Conservation (phyloP, 257 asterid genomes). For the Ilex asprella region DNA sequence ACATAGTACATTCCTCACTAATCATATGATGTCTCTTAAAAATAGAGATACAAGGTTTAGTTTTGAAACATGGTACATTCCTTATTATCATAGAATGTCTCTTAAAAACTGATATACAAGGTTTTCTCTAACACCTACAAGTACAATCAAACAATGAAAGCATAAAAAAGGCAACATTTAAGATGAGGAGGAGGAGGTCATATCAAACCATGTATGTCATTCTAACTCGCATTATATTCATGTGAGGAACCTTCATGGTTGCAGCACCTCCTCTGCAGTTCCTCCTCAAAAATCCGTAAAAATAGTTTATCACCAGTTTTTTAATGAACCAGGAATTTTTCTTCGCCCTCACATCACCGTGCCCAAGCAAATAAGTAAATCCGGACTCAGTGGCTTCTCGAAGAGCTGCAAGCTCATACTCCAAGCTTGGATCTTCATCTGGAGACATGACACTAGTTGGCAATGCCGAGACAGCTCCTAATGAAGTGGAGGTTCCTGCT, state of each 20-base stretch:
- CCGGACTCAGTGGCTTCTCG: constrained; percentile 75
- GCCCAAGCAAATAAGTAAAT: constrained; percentile 77
- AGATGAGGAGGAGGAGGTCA: not conserved
- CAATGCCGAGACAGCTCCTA: constrained; percentile 16
- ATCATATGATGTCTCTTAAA: no score
- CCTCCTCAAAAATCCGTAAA: constrained; percentile 77
- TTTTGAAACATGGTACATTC: no score
- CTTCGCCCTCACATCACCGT: constrained; percentile 82
- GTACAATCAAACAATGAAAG: no score
- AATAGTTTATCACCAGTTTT: constrained; percentile 74
- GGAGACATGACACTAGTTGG: constrained; percentile 46
- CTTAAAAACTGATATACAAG: no score
- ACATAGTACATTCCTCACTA: no score
- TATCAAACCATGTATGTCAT: constrained; percentile 86
- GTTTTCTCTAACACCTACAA: no score
- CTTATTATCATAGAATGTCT: no score
- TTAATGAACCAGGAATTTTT: constrained; percentile 72
- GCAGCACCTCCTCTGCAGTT: constrained; percentile 97
- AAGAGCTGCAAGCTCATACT: constrained; percentile 80
- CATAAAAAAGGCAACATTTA: not conserved
- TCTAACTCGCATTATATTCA: constrained; percentile 67
- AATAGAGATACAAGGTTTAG: no score
- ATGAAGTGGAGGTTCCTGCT: constrained; percentile 19
- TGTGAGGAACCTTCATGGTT: constrained; percentile 84
- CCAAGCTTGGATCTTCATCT: constrained; percentile 71